A percentile compares a stretch with the other conserved stretches of the same genome.
These are phyloP conservation scores for Colletotrichum sublineola DNA, from an alignment of 2,329 filamentous ascomycete species.

Conservation along the genomic window DNA sequence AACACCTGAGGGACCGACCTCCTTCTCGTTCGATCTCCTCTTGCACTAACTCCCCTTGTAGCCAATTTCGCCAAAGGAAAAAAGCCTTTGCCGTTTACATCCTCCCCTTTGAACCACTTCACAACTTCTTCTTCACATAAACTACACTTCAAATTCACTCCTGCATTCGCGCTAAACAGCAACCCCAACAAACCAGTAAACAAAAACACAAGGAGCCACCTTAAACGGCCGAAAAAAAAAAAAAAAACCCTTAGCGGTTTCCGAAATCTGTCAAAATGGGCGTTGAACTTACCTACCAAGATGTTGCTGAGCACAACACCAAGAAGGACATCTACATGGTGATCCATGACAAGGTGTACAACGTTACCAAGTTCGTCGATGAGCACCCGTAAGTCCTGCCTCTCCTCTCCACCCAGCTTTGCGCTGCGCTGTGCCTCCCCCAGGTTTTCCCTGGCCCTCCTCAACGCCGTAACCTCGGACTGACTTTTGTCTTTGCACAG, in stretches of 20 bases:
- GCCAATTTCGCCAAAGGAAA: conserved; percentile 28
- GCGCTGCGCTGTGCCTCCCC: conserved; percentile 1
- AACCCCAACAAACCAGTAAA: conserved; percentile 24
- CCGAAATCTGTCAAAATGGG: conserved; percentile 43
- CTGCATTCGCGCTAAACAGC: conserved; percentile 1
- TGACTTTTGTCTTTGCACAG: conserved; percentile 61
- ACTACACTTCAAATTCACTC: neutral
- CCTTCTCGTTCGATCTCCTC: conserved; percentile 29
- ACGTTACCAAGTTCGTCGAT: conserved; percentile 89
- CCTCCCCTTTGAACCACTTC: neutral
- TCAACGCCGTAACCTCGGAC: neutral
- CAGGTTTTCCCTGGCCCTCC: neutral
- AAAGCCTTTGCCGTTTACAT: neutral
- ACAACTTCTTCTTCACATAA: neutral
- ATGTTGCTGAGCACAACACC: conserved; percentile 86
- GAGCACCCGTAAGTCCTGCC: conserved; percentile 83
- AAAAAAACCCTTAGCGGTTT: conserved; percentile 6
- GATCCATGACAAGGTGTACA: conserved; percentile 97
- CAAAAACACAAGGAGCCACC: conserved; percentile 35
- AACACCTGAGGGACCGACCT: conserved; percentile 36
- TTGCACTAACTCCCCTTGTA: conserved; percentile 4
- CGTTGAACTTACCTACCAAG: conserved; percentile 78
- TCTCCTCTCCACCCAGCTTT: conserved; percentile 30
- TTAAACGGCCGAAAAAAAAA: conserved; percentile 17
- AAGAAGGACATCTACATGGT: conserved; percentile 96